Conservation (phyloP, 2,329 filamentous ascomycete genomes). For the Drechslerella dactyloides region DNA sequence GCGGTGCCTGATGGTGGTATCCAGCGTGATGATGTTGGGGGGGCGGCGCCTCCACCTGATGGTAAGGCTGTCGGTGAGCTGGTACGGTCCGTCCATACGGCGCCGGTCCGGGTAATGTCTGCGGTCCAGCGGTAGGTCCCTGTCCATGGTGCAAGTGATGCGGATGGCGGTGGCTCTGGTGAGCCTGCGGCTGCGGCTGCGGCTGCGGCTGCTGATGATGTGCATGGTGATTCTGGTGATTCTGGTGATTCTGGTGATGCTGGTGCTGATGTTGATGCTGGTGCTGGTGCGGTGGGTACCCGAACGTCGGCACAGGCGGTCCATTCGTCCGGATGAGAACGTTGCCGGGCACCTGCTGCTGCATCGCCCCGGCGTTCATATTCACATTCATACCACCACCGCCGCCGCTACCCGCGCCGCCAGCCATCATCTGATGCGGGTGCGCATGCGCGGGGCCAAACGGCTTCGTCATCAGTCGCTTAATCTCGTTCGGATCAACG, state of each 20-base stretch:
- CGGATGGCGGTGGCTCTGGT: slow-evolving; percentile 20
- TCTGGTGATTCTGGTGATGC: slow-evolving; percentile 60
- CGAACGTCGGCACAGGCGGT: slow-evolving; percentile 66
- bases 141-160: slow-evolving; percentile 4
- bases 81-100: slow-evolving; percentile 29
- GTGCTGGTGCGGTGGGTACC: slow-evolving; percentile 63
- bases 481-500: slow-evolving; percentile 59
- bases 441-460: slow-evolving; percentile 51
- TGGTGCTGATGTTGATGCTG: slow-evolving; percentile 57
- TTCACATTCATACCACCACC: slow-evolving; percentile 22
- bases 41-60: slow-evolving; percentile 17
- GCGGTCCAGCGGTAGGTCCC: slow-evolving; percentile 20
- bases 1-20: slow-evolving; percentile 22
- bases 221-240: slow-evolving; percentile 56
- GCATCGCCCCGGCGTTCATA: slow-evolving; percentile 52
- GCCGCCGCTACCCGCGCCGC: slow-evolving; percentile 33
- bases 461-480: slow-evolving; percentile 61
- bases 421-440: slow-evolving; percentile 18
- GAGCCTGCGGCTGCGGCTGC: slow-evolving; percentile 52
- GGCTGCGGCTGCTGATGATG: slow-evolving; percentile 50
- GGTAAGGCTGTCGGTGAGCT: slow-evolving; percentile 19
- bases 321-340: slow-evolving; percentile 65
- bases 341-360: neutral
- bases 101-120: slow-evolving; percentile 12
- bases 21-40: slow-evolving; percentile 17